Evolutionary conservation across 2,329 filamentous ascomycete genomes (phyloP).

Genomic region (Chalara sp.): DNA sequence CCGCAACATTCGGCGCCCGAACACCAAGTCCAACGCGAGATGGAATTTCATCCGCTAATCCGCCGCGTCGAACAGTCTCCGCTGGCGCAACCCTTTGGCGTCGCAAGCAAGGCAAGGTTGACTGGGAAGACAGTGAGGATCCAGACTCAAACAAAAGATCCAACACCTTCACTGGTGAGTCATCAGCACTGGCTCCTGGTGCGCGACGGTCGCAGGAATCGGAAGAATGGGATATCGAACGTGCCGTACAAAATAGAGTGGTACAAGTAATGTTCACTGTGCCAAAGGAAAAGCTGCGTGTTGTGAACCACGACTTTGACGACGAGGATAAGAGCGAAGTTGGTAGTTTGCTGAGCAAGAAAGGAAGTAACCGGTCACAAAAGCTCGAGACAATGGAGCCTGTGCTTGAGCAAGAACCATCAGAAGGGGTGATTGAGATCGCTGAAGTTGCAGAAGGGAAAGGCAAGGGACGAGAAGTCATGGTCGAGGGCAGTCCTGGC

Average conservation of each 20-base stretch:
- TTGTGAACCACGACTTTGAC: slow-evolving; percentile 74
- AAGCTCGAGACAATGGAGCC: not conserved
- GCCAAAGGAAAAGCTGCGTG: slow-evolving; percentile 74
- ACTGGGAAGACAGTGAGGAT: slow-evolving; percentile 38
- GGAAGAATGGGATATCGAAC: slow-evolving; percentile 70
- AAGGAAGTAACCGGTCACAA: slow-evolving; percentile 10
- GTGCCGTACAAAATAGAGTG: slow-evolving; percentile 61
- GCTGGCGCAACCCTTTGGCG: slow-evolving; percentile 40
- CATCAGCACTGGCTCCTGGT: not conserved
- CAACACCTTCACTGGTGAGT: slow-evolving; percentile 17
- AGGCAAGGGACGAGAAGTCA: not conserved
- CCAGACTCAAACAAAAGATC: slow-evolving; percentile 4
- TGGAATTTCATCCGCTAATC: slow-evolving; percentile 5
- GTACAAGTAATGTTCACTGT: slow-evolving; percentile 92
- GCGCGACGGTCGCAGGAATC: slow-evolving; percentile 22
- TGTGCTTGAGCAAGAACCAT: not conserved
- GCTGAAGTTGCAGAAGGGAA: not conserved
- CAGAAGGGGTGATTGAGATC: not conserved
- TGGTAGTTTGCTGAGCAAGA: slow-evolving; percentile 24
- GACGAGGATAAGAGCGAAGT: slow-evolving; percentile 35
- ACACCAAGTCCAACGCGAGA: slow-evolving; percentile 20
- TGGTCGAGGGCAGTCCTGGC: not conserved
- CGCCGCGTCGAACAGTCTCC: slow-evolving; percentile 38
- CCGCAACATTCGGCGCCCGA: not conserved
- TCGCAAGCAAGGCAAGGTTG: slow-evolving; percentile 42